Conservation (phyloP, 2,329 filamentous ascomycete species). For the Colletotrichum sp. region DNA sequence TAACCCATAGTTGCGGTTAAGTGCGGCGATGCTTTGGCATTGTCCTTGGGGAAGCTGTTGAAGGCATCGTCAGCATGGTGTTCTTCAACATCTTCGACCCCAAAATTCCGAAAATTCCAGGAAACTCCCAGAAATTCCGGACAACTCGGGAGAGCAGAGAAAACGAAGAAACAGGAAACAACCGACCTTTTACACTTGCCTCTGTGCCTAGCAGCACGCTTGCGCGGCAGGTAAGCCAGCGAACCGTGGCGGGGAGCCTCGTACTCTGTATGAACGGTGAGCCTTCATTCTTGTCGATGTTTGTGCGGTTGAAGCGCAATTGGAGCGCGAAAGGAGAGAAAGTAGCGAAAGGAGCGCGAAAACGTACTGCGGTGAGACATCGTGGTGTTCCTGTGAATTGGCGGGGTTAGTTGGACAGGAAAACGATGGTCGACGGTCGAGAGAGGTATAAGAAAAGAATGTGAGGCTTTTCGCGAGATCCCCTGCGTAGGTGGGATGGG, state of each 20-base stretch:
- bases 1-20: slow-evolving; percentile 77
- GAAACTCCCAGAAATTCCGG: not conserved
- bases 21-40: slow-evolving; percentile 55
- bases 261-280: slow-evolving; percentile 44
- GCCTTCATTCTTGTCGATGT: not conserved
- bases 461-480: not conserved
- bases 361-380: not conserved
- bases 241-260: slow-evolving; percentile 96
- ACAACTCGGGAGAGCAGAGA: too few relatives aligned
- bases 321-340: not conserved
- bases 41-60: slow-evolving; percentile 92
- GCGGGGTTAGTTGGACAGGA: not conserved
- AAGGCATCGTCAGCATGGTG: too few relatives aligned
- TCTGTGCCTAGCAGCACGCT: slow-evolving; percentile 81
- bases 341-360: accelerated
- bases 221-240: slow-evolving; percentile 85
- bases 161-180: not conserved
- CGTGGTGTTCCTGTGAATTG: not conserved
- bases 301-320: slow-evolving; percentile 30
- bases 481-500: not conserved
- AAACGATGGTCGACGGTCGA: not conserved
- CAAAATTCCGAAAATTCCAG: too few relatives aligned
- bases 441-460: not conserved
- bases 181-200: slow-evolving; percentile 78
- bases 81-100: too few relatives aligned